Base-by-base conservation (phyloP, 495 filamentous ascomycete genomes). In the Aspergillus panamensis region DNA sequence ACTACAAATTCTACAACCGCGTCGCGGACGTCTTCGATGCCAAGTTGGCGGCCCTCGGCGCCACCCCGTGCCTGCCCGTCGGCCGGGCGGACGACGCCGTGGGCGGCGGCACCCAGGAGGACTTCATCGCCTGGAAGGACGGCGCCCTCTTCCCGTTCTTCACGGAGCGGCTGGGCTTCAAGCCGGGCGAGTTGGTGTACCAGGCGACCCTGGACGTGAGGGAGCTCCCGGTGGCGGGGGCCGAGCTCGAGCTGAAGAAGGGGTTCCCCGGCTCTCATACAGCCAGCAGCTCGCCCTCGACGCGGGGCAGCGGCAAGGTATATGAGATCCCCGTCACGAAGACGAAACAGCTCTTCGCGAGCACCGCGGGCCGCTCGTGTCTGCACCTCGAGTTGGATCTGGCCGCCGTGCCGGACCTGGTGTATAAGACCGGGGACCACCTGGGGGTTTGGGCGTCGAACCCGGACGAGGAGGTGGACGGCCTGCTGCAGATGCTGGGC, bases 401-500 rank as follows among this genome's bases (percentile, higher is more conserved):
- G 3, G 65, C 56, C 20, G 61, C 59, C 29, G 60, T 66, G 29
- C 62, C 74, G 2, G 87, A 81, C 35, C 75, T 87, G 71, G 76
- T 77, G 3, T 93, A 92, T 65, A 78, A 78, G 51, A 80, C 85
- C 8, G 89, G 89, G 40, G 89, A 93, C 66, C 91, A 93, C 61
- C 79, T 92, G 9, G 87, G 87, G 3, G 77, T 92, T 32, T 77
- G 89, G 47, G 87, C 89, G 0, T 71, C 85, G 16, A 92, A 91
- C 62, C 81, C 84, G 0, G 73, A 79, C 51, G 76, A 79, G 16
- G 76, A 78, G 62, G 72, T 80, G 2, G 65, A 70, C 9, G 65
- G 68, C 10, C 65, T 79, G 8, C 63, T 77, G 10, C 53, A 63
- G 5, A 65, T 67, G 13, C 66, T 80, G n/a, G 73, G 70, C 14